Conservation (phyloP, 345 rosid genomes). For the Moricandia arvensis region DNA sequence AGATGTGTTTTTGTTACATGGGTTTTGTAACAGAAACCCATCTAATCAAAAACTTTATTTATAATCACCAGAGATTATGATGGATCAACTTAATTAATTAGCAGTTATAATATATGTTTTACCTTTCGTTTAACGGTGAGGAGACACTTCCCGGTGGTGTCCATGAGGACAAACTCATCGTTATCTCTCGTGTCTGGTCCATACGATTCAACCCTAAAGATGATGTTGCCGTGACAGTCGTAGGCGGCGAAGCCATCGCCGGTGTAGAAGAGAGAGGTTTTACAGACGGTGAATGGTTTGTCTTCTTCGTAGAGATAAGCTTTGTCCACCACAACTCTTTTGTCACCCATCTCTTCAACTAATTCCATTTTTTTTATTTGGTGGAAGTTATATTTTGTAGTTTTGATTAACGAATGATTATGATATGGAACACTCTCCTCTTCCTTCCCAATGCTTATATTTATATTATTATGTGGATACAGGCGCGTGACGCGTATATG, state of each 20-base stretch:
- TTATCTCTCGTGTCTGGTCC: slow-evolving; percentile 72
- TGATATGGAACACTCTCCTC: slow-evolving; percentile 30
- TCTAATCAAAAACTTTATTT: not conserved
- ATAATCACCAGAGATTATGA: not conserved
- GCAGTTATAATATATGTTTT: not conserved
- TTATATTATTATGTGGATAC: slow-evolving; percentile 1
- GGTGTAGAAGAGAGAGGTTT: slow-evolving; percentile 77
- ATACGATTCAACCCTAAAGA: slow-evolving; percentile 93
- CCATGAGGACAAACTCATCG: slow-evolving; percentile 83
- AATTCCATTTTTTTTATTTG: slow-evolving; percentile 20
- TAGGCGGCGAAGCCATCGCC: slow-evolving; percentile 89
- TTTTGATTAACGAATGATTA: slow-evolving; percentile 26
- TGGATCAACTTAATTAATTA: not conserved
- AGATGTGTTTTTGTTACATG: not conserved
- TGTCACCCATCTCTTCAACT: slow-evolving; percentile 26
- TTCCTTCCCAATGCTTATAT: slow-evolving; percentile 7
- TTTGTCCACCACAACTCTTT: slow-evolving; percentile 48
- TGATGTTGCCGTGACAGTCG: slow-evolving; percentile 58
- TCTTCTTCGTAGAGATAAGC: slow-evolving; percentile 58
- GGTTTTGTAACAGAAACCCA: not conserved
- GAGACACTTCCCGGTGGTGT: slow-evolving; percentile 70
- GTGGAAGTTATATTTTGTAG: not conserved
- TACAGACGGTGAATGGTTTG: slow-evolving; percentile 66
- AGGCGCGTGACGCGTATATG: slow-evolving; percentile 22
- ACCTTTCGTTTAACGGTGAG: slow-evolving; percentile 88